Evolutionary conservation across 2,329 filamentous ascomycete genomes (phyloP).

Genomic region (Triangularia setosa): DNA sequence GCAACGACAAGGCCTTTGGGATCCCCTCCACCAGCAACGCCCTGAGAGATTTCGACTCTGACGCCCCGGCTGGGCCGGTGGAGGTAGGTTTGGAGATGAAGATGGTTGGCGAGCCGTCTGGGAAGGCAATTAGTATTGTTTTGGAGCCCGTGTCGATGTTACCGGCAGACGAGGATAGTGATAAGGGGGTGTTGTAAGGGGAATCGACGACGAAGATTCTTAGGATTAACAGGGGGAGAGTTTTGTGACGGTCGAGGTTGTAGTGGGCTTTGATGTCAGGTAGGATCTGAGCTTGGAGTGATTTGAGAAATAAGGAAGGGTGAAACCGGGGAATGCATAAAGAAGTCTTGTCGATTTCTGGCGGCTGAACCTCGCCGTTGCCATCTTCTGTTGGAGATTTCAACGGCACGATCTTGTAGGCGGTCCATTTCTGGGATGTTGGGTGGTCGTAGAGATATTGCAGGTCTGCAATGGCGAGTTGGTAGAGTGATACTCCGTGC

Average conservation of each 20-base stretch:
- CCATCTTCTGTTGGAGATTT: constrained; percentile 36
- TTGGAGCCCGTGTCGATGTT: constrained; percentile 50
- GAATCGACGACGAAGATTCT: constrained; percentile 77
- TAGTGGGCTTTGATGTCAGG: constrained; percentile 83
- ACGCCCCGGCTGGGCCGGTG: constrained; percentile 14
- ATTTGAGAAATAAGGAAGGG: constrained; percentile 72
- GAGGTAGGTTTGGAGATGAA: constrained; percentile 57
- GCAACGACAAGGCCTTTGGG: constrained; percentile 75
- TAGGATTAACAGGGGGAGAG: constrained; percentile 67
- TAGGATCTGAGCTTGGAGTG: constrained; percentile 68
- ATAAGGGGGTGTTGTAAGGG: constrained; percentile 65
- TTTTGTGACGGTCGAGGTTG: constrained; percentile 67
- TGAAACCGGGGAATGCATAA: constrained; percentile 67
- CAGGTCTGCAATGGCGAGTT: constrained; percentile 65
- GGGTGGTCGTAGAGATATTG: constrained; percentile 64
- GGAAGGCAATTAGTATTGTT: constrained; percentile 77
- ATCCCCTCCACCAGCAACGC: constrained; percentile 73
- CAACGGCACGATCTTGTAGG: constrained; percentile 56
- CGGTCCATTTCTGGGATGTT: constrained; percentile 59
- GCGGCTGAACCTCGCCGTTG: constrained; percentile 34
- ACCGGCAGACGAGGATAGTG: constrained; percentile 35
- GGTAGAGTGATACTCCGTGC: constrained; percentile 60
- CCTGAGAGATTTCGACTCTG: constrained; percentile 61
- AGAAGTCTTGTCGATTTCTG: constrained; percentile 42
- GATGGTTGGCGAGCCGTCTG: constrained; percentile 71